Conservation (phyloP, 129 eudicot genomes). For the Gnaphalium uliginosum region DNA sequence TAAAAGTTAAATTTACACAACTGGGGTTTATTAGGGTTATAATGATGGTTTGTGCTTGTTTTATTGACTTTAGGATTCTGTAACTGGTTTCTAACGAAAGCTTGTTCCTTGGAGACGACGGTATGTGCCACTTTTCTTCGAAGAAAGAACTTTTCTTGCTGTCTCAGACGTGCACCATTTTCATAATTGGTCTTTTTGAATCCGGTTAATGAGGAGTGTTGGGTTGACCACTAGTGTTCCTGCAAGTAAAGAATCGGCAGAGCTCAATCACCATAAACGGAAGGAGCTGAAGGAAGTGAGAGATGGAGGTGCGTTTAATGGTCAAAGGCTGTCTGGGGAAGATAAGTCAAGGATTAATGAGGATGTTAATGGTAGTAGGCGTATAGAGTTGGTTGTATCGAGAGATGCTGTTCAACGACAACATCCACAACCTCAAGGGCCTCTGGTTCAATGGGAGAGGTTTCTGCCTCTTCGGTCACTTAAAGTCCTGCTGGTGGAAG, state of each 20-base stretch:
- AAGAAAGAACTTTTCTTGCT: conserved; percentile 37
- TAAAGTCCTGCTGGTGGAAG: conserved; percentile 69
- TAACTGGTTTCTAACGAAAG: conserved; percentile 22
- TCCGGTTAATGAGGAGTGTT: conserved; percentile 68
- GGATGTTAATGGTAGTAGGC: conserved; percentile 29
- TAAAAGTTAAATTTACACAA: not conserved
- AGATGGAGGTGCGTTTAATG: conserved; percentile 37
- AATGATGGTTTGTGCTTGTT: not conserved
- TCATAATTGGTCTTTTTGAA: conserved; percentile 50
- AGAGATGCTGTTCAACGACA: conserved; percentile 36
- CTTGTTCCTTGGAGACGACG: conserved; percentile 43
- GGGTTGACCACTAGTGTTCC: conserved; percentile 36
- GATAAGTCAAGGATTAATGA: conserved; percentile 40
- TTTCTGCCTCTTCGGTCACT: conserved; percentile 64
- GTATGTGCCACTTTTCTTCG: conserved; percentile 49
- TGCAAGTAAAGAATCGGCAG: conserved; percentile 46
- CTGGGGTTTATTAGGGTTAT: not conserved
- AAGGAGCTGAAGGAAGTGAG: conserved; percentile 46
- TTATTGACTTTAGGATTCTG: conserved; percentile 25
- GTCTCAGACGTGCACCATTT: conserved; percentile 33
- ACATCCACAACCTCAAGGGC: conserved; percentile 52
- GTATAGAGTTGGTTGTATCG: conserved; percentile 21
- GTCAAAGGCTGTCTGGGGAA: conserved; percentile 44
- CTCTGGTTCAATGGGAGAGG: conserved; percentile 68
- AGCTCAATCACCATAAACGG: conserved; percentile 34